A percentile compares a stretch with the other conserved stretches of the same genome.
Conservation (phyloP, 768 basidiomycete species). For the Mycena venus region DNA sequence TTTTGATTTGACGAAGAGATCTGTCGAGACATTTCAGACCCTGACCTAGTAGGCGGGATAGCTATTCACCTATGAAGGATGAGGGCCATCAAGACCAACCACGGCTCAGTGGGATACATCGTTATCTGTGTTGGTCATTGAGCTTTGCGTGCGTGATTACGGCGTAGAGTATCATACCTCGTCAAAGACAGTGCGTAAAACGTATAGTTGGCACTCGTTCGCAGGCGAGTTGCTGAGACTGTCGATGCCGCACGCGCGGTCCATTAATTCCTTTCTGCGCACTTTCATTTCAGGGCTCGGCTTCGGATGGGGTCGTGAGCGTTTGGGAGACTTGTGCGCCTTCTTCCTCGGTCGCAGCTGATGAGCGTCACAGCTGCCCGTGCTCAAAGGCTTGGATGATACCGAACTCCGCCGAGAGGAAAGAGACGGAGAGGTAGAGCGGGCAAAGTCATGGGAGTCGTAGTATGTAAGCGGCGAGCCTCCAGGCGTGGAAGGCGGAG, state of each 20-base stretch:
- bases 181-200: constrained; percentile 74
- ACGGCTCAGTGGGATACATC: constrained; percentile 73
- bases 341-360: constrained; percentile 27
- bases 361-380: not conserved
- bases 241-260: constrained; percentile 31
- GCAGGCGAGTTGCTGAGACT: constrained; percentile 62
- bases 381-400: not conserved
- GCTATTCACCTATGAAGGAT: constrained; percentile 63
- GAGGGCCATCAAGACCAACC: constrained; percentile 71
- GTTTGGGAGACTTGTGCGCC: constrained; percentile 24
- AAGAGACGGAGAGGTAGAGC: not conserved
- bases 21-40: not conserved
- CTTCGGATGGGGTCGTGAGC: constrained; percentile 23
- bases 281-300: constrained; percentile 31
- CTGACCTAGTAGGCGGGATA: not conserved
- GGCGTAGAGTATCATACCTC: constrained; percentile 51
- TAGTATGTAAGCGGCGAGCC: not conserved
- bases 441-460: constrained; percentile 24
- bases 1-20: constrained; percentile 62
- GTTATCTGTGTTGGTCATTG: constrained; percentile 45
- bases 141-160: not conserved
- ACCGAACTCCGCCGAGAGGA: not conserved
- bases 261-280: constrained; percentile 31
- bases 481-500: not conserved
- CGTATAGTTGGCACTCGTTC: constrained; percentile 66